phyloP scores from a whole-genome alignment of 2,329 filamentous ascomycete species.

The Didymella lethalis region DNA sequence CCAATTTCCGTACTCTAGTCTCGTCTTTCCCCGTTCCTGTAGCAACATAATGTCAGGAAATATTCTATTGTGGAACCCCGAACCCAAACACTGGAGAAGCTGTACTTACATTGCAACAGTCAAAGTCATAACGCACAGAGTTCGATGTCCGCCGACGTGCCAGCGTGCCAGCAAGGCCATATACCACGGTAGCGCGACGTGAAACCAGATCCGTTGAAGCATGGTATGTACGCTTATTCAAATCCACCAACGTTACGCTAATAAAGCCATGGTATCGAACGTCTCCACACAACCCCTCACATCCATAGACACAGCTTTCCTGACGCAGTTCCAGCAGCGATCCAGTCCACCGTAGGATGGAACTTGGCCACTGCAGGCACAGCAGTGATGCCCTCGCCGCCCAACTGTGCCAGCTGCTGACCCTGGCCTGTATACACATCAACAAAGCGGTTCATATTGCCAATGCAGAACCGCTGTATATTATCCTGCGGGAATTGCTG shows the following conservation, averaged over 20 bases:
- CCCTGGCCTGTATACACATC: constrained; percentile 86
- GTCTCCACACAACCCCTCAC: constrained; percentile 52
- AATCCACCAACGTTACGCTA: not conserved
- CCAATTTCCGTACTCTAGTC: too few relatives aligned
- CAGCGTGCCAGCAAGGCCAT: not conserved
- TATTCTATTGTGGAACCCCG: not conserved
- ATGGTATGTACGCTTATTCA: not conserved
- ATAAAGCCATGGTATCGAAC: not conserved
- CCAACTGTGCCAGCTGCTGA: constrained; percentile 86
- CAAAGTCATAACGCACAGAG: not conserved
- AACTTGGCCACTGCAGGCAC: constrained; percentile 93
- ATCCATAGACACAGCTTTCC: constrained; percentile 94
- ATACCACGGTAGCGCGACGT: not conserved
- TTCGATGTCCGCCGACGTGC: not conserved
- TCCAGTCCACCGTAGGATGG: constrained; percentile 87
- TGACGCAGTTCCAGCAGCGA: constrained; percentile 88
- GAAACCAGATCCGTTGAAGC: not conserved
- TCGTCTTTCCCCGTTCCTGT: not conserved
- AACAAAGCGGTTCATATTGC: constrained; percentile 97
- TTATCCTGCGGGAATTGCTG: constrained; percentile 79
- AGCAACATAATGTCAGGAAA: not conserved
- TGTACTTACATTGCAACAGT: not conserved
- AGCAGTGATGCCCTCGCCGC: constrained; percentile 88
- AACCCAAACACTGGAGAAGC: not conserved
- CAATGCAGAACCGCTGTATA: constrained; percentile 88